phyloP scores from a whole-genome alignment of 495 filamentous ascomycete genomes.

The Aspergillus mulundensis region DNA sequence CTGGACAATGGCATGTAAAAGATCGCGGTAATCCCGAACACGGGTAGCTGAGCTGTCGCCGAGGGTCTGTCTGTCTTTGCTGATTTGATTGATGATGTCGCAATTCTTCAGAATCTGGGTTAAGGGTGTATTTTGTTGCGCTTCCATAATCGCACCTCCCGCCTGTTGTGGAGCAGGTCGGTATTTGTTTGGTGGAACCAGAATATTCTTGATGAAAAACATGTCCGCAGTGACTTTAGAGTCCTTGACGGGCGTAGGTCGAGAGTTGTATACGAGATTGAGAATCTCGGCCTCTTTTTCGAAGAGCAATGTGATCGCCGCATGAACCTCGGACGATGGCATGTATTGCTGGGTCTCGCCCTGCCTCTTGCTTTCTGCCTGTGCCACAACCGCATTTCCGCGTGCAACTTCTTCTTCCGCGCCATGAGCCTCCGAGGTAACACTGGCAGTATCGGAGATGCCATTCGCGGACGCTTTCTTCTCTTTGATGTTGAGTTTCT shows the following conservation, averaged over 20 bases:
- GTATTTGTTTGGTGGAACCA: slow-evolving; percentile 89
- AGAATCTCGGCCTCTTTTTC: slow-evolving; percentile 80
- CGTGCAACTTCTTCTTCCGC: slow-evolving; percentile 69
- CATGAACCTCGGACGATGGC: slow-evolving; percentile 70
- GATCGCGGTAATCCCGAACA: slow-evolving; percentile 53
- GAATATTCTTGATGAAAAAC: slow-evolving; percentile 82
- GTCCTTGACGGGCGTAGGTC: slow-evolving; percentile 47
- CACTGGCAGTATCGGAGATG: slow-evolving; percentile 18
- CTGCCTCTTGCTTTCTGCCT: slow-evolving; percentile 27
- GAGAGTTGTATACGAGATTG: slow-evolving; percentile 74
- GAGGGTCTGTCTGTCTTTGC: slow-evolving; percentile 60
- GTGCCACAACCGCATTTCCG: slow-evolving; percentile 45
- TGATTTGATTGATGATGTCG: slow-evolving; percentile 67
- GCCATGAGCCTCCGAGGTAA: slow-evolving; percentile 38
- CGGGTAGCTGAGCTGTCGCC: slow-evolving; percentile 38
- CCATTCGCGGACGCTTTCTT: slow-evolving; percentile 29
- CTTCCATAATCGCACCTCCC: slow-evolving; percentile 73
- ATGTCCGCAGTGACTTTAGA: slow-evolving; percentile 69
- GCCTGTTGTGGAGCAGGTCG: slow-evolving; percentile 83
- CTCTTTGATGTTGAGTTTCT: slow-evolving; percentile 28
- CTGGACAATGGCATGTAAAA: slow-evolving; percentile 68
- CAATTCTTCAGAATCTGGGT: slow-evolving; percentile 71
- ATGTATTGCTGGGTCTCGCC: slow-evolving; percentile 59
- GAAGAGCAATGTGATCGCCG: slow-evolving; percentile 72
- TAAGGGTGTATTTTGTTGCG: slow-evolving; percentile 79